Conservation (phyloP, 768 basidiomycete genomes). For the Vishniacozyma victoriae region DNA sequence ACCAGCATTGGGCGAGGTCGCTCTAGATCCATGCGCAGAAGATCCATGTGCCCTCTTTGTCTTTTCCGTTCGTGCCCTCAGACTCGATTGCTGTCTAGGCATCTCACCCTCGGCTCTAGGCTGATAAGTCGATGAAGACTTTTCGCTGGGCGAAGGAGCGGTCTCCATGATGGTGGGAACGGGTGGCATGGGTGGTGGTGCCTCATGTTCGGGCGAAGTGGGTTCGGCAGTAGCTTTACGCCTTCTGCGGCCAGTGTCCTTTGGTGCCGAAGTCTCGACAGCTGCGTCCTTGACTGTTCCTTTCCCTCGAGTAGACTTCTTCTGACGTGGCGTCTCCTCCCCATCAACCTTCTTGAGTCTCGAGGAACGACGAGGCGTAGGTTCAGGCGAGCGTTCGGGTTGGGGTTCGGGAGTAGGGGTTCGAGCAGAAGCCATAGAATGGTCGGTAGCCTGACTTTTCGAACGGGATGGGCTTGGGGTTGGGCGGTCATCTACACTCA, state of each 20-base stretch:
- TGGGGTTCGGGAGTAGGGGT: slow-evolving; percentile 1
- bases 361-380: slow-evolving; percentile 33
- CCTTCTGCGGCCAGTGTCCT: slow-evolving; percentile 9
- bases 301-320: slow-evolving; percentile 9
- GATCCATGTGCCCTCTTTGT: slow-evolving; percentile 24
- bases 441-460: too few species aligned
- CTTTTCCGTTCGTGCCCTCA: slow-evolving; percentile 26
- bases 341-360: slow-evolving; percentile 16
- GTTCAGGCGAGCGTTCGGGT: slow-evolving; percentile 12
- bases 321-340: slow-evolving; percentile 20
- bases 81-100: slow-evolving; percentile 16
- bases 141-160: slow-evolving; percentile 29
- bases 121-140: slow-evolving; percentile 15
- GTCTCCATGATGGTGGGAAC: slow-evolving; percentile 39
- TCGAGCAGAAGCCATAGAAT: too few species aligned
- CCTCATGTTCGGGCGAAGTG: slow-evolving; percentile 19
- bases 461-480: too few species aligned
- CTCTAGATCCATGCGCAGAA: slow-evolving; percentile 27
- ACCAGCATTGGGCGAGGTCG: slow-evolving; percentile 15
- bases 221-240: slow-evolving; percentile 21
- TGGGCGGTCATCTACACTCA: too few species aligned
- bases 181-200: slow-evolving; percentile 6
- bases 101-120: slow-evolving; percentile 19
- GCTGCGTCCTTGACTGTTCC: slow-evolving; percentile 17
- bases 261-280: slow-evolving; percentile 12